Evolutionary conservation across 164 flowering plant species (phyloP), one percentile per base, ranked within the genome.

Genomic region (Magnolia changhungtana): DNA sequence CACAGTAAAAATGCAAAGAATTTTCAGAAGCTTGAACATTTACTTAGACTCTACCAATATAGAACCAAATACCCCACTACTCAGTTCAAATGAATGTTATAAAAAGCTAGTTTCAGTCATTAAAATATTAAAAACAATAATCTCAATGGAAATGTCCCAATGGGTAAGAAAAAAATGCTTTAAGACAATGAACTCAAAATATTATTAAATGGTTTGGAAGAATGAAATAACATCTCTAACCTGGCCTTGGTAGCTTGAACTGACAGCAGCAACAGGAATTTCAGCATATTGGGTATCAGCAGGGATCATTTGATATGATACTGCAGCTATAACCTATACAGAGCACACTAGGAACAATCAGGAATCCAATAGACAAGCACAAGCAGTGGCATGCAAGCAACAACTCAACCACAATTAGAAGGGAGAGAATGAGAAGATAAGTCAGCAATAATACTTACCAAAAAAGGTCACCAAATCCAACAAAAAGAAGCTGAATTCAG

Each of bases 241-340:
- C 98, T 91, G 88, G 66, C 71, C 83, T 76, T 90, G 97, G 81
- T 87, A 78, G 73, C 31, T 73, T 80, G 89, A 85, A 74, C 82
- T 82, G 74, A 95, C 94, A 77, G 92, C 95, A 81, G 92, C 87
- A 75, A 95, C 85, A 70, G 97, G 98, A 79, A 92, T 84, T 84
- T 95, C 98, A 65, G 96, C 97, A 91, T 82, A 85, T 23, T 87
- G 94, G n/a, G 89, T 89, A 72, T 95, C 98, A 71, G 89, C 88
- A 65, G 95, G 93, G 27, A 92, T 81, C 69, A 92, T 89, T 83
- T 95, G 98, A 78, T 85, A 92, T 66, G 92, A 91, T 50, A 89
- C 78, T 76, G 97, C 96, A 65, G 95, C 94, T 76, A 92, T 76
- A 78, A 90, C 92, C 98, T 95, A 82, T 27, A 80, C 3, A 71